Conservation (phyloP, 371 early-diverging fungal species). For the Gilbertella persicaria region DNA sequence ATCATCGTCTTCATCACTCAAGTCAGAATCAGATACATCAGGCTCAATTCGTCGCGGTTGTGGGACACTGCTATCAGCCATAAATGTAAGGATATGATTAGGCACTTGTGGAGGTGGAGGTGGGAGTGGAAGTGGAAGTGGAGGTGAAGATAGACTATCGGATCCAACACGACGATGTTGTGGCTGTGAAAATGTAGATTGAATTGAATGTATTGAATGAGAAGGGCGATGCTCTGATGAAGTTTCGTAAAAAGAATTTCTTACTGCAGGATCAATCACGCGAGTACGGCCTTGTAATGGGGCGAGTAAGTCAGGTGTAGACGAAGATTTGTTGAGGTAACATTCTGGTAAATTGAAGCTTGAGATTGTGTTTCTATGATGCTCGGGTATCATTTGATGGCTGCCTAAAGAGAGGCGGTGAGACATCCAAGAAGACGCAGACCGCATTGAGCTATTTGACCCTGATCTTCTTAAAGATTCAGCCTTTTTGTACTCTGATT, state of each 20-base stretch:
- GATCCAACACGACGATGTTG: slow-evolving; percentile 20
- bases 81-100: slow-evolving; percentile 19
- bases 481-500: no score
- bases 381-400: slow-evolving; percentile 7
- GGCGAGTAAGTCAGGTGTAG: slow-evolving; percentile 30
- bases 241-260: slow-evolving; percentile 18
- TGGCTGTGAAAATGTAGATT: slow-evolving; percentile 5
- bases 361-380: slow-evolving; percentile 4
- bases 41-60: neutral
- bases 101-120: slow-evolving; percentile 16
- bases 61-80: slow-evolving; percentile 17
- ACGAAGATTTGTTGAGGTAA: slow-evolving; percentile 27
- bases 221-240: neutral
- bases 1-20: slow-evolving; percentile 15
- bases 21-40: slow-evolving; percentile 6
- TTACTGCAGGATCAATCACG: slow-evolving; percentile 10
- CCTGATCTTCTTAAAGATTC: slow-evolving; percentile 7
- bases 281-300: no score
- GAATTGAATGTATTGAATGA: slow-evolving; percentile 4
- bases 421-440: slow-evolving; percentile 9
- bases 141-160: slow-evolving; percentile 10
- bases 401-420: neutral
- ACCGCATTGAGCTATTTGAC: slow-evolving; percentile 7
- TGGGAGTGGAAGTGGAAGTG: no score
- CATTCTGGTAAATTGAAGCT: slow-evolving; percentile 2